Evolutionary conservation across 148 eudicot species (phyloP).

Genomic region (Diospyros kaki): DNA sequence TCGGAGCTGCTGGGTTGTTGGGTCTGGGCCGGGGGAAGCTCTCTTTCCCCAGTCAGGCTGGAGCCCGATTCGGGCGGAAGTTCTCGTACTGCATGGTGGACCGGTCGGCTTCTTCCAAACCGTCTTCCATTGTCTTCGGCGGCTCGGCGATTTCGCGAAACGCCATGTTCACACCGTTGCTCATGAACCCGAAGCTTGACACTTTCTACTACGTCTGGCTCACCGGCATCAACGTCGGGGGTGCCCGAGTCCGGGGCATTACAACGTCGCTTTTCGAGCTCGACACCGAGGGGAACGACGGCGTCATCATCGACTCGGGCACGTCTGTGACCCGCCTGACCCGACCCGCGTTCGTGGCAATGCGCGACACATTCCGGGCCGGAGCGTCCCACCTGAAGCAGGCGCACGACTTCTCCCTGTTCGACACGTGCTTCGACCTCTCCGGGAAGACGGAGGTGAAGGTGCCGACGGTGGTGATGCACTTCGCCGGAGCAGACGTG

Average conservation of each 20-base stretch:
- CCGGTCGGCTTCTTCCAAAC: conserved; percentile 68
- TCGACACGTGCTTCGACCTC: conserved; percentile 86
- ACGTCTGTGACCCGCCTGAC: conserved; percentile 87
- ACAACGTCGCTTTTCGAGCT: conserved; percentile 57
- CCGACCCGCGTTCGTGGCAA: conserved; percentile 68
- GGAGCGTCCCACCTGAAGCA: conserved; percentile 60
- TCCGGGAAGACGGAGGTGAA: conserved; percentile 74
- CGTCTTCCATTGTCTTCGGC: conserved; percentile 83
- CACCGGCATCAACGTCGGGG: conserved; percentile 85
- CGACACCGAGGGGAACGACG: conserved; percentile 66
- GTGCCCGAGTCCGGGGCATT: conserved; percentile 55
- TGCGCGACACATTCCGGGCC: conserved; percentile 63
- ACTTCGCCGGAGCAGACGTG: conserved; percentile 71
- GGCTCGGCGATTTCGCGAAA: conserved; percentile 42
- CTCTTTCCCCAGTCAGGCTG: conserved; percentile 75
- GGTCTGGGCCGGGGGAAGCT: conserved; percentile 82
- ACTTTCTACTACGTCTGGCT: conserved; percentile 85
- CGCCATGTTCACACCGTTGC: conserved; percentile 69
- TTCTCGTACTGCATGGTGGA: conserved; percentile 90
- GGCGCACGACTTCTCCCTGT: conserved; percentile 65
- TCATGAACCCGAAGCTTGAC: conserved; percentile 77
- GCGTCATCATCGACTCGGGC: conserved; percentile 86
- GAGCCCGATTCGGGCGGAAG: conserved; percentile 55
- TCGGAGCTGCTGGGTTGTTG: conserved; percentile 85
- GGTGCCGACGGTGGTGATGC: conserved; percentile 93